phyloP scores from a whole-genome alignment of 148 eudicot species.

The Silene latifolia region DNA sequence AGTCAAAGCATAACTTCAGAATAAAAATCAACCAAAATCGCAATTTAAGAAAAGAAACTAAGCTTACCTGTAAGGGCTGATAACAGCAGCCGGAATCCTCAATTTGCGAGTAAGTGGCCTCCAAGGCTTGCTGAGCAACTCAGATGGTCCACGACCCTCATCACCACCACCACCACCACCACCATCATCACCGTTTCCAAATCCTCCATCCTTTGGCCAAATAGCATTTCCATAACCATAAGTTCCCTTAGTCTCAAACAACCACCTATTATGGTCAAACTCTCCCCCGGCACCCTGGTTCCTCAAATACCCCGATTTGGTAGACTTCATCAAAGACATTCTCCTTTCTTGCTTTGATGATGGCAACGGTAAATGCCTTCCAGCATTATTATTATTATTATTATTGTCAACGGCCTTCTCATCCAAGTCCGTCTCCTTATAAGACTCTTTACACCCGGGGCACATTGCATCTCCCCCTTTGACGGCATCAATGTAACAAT shows the following conservation, averaged over 20 bases:
- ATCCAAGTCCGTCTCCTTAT: constrained; percentile 70
- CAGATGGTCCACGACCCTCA: constrained; percentile 42
- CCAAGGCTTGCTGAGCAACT: constrained; percentile 80
- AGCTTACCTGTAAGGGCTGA: constrained; percentile 88
- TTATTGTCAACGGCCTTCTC: constrained; percentile 43
- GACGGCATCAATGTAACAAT: constrained; percentile 79
- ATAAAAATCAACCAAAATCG: background rate
- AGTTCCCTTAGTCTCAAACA: constrained; percentile 95
- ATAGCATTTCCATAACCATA: constrained; percentile 97
- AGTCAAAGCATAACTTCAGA: background rate
- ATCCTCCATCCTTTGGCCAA: constrained; percentile 77
- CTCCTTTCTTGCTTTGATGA: constrained; percentile 73
- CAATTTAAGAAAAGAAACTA: background rate
- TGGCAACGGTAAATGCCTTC: constrained; percentile 52
- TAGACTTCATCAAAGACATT: constrained; percentile 78
- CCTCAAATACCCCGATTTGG: constrained; percentile 56
- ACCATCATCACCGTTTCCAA: constrained; percentile 39
- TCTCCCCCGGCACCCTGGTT: constrained; percentile 56
- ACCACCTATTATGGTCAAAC: constrained; percentile 90
- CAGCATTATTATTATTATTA: background rate
- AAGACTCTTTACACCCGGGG: constrained; percentile 89
- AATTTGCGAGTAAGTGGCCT: constrained; percentile 91
- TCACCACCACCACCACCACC: constrained; percentile 36
- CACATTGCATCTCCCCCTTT: constrained; percentile 78
- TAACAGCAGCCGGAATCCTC: constrained; percentile 76